Conservation (phyloP, 2,329 filamentous ascomycete species). For the Hypoxylon sp. region DNA sequence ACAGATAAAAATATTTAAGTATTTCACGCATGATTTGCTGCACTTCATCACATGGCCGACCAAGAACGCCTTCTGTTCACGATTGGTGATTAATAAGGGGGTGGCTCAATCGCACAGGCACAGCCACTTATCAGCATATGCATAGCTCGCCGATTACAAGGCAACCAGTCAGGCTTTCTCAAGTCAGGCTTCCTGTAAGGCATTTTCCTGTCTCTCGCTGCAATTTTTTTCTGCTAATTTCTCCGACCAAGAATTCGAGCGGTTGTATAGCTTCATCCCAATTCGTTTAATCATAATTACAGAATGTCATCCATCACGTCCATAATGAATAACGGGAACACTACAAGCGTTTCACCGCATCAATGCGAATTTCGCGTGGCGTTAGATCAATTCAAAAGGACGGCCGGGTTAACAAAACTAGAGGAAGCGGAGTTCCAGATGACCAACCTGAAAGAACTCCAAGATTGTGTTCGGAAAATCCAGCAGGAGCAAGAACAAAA, state of each 20-base stretch:
- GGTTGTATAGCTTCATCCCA: too few species aligned
- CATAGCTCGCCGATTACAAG: background rate
- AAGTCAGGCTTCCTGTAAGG: background rate
- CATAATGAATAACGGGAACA: slow-evolving; percentile 13
- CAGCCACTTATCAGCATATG: background rate
- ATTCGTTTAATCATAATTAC: background rate
- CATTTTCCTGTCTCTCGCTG: background rate
- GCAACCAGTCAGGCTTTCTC: too few species aligned
- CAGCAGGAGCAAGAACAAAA: slow-evolving; percentile 51
- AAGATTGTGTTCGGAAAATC: slow-evolving; percentile 48
- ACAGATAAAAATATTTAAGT: too few species aligned
- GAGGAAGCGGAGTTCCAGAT: slow-evolving; percentile 26
- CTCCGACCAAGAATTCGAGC: background rate
- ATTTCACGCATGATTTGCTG: too few species aligned
- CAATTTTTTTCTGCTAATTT: background rate
- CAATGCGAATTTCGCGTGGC: slow-evolving; percentile 13
- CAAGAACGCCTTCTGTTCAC: too few species aligned
- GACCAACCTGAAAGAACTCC: slow-evolving; percentile 28
- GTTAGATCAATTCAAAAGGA: slow-evolving; percentile 16
- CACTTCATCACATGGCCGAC: too few species aligned
- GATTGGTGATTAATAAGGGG: background rate
- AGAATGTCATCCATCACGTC: background rate
- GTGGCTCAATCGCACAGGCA: background rate
- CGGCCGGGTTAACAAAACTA: slow-evolving; percentile 4
- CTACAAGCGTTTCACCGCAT: background rate